A percentile compares a stretch with the other conserved stretches of the same genome.
Conservation (phyloP, 805 yeast species). For the Komagataella ulmi region DNA sequence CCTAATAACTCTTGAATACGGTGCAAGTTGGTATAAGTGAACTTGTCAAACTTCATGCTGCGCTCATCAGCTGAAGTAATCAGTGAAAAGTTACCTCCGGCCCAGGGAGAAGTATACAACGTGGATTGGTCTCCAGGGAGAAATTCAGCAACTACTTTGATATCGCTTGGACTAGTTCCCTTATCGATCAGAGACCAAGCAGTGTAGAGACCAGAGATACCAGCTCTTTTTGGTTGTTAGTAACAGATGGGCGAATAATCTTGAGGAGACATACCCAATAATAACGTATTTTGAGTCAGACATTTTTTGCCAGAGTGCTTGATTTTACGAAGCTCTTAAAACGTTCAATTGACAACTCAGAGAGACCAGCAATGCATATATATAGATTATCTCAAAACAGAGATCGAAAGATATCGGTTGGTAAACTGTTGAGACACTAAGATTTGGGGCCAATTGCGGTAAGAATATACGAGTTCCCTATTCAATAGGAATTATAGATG, state of each 20-base stretch:
- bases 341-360: no score
- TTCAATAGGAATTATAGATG: not conserved
- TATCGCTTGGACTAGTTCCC: constrained; percentile 23
- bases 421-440: not conserved
- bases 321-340: not conserved
- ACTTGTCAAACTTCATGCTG: constrained; percentile 38
- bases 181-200: constrained; percentile 31
- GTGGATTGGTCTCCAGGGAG: constrained; percentile 72
- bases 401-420: no score
- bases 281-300: not conserved
- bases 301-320: not conserved
- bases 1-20: constrained; percentile 33
- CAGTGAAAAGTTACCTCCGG: constrained; percentile 51
- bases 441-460: not conserved
- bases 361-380: no score
- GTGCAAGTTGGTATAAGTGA: constrained; percentile 37
- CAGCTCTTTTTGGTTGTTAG: constrained; percentile 32
- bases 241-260: not conserved
- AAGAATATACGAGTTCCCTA: not conserved
- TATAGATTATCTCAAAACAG: no score
- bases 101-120: constrained; percentile 72
- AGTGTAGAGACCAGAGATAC: constrained; percentile 58
- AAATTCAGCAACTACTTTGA: constrained; percentile 50
- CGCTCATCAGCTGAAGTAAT: constrained; percentile 45
- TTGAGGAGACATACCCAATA: constrained; percentile 1